phyloP scores from a whole-genome alignment of 2,329 filamentous ascomycete species.

The Fusarium sp. region DNA sequence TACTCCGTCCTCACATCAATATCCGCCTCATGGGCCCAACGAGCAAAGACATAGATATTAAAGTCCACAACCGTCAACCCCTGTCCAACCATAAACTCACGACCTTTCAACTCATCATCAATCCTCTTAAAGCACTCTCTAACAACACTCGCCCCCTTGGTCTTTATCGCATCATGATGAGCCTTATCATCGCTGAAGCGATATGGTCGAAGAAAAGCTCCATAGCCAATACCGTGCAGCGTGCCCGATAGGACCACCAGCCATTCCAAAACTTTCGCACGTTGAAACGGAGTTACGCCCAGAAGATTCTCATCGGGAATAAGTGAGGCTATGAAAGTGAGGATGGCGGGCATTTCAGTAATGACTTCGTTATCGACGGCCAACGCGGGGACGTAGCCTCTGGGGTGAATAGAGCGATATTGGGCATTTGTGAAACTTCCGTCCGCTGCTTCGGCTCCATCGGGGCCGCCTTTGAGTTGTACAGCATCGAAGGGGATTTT shows the following conservation, averaged over 20 bases:
- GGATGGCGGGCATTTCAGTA: slow-evolving; percentile 52
- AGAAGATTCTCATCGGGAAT: slow-evolving; percentile 36
- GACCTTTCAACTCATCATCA: background rate
- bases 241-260: slow-evolving; percentile 51
- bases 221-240: slow-evolving; percentile 50
- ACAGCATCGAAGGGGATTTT: slow-evolving; percentile 45
- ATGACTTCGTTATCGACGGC: slow-evolving; percentile 47
- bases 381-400: slow-evolving; percentile 51
- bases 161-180: background rate
- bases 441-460: slow-evolving; percentile 47
- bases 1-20: slow-evolving; percentile 30
- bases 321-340: slow-evolving; percentile 50
- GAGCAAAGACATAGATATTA: slow-evolving; percentile 40
- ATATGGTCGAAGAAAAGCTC: slow-evolving; percentile 41
- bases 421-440: slow-evolving; percentile 49
- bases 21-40: slow-evolving; percentile 21
- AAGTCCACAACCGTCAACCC: slow-evolving; percentile 37
- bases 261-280: slow-evolving; percentile 51
- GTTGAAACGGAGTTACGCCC: slow-evolving; percentile 36
- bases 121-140: slow-evolving; percentile 20
- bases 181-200: slow-evolving; percentile 46
- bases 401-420: slow-evolving; percentile 50
- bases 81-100: slow-evolving; percentile 17
- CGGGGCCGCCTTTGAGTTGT: slow-evolving; percentile 30
- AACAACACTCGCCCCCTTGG: slow-evolving; percentile 2